A percentile compares a stretch with the other conserved stretches of the same genome.
phyloP scores from a whole-genome alignment of 2,329 filamentous ascomycete species.

The Trichoderma sp. region DNA sequence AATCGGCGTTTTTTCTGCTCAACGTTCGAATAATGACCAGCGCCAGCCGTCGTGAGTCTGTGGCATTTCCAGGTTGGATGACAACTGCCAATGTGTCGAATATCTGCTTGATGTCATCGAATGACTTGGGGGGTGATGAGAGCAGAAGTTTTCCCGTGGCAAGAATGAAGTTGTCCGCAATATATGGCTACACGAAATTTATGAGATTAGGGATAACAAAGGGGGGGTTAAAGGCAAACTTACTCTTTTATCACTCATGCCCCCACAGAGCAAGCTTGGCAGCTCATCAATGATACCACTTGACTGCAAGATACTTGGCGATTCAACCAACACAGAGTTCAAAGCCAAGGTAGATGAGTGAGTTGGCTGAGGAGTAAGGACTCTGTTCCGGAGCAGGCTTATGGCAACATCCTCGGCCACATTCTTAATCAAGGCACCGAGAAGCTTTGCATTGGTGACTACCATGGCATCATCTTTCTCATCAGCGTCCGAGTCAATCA shows the following conservation, averaged over 20 bases:
- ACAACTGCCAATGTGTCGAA: conserved; percentile 74
- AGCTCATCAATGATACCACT: conserved; percentile 69
- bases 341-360: conserved; percentile 80
- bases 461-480: conserved; percentile 75
- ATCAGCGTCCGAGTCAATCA: conserved; percentile 83
- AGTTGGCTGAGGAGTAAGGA: conserved; percentile 73
- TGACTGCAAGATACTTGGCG: conserved; percentile 66
- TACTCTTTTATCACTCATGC: conserved; percentile 74
- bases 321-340: conserved; percentile 84
- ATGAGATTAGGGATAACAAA: not conserved
- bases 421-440: conserved; percentile 87
- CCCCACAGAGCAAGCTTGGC: conserved; percentile 73
- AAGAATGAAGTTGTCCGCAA: conserved; percentile 84
- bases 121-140: conserved; percentile 63
- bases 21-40: conserved; percentile 87
- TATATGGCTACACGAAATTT: conserved; percentile 58
- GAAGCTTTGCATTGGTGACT: conserved; percentile 84
- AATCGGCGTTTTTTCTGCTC: conserved; percentile 72
- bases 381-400: conserved; percentile 63
- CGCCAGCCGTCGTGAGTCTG: conserved; percentile 80
- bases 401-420: conserved; percentile 69
- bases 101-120: conserved; percentile 74
- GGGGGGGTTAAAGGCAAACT: conserved; percentile 36
- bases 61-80: conserved; percentile 73
- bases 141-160: conserved; percentile 90